Percentiles rank a stretch among this genome's conserved stretches.
Evolutionary conservation across 352 stramenopile genomes (phyloP).

Genomic region (Phytophthora hibernalis): DNA sequence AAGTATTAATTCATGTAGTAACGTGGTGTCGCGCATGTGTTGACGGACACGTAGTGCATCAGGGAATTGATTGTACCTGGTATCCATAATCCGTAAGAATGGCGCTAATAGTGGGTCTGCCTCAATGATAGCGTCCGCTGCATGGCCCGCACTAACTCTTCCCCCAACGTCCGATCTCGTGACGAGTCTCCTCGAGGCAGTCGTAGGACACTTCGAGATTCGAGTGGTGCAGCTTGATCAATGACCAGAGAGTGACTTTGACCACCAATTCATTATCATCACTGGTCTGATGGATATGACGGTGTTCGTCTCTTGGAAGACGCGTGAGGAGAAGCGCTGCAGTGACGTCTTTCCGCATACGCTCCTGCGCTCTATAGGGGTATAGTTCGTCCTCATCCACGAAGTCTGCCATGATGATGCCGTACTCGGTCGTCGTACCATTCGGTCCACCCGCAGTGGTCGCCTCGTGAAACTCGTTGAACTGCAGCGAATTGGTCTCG

Average conservation of each 20-base stretch:
- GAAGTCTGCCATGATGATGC: slow-evolving; percentile 42
- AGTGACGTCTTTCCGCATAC: slow-evolving; percentile 42
- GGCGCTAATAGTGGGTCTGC: slow-evolving; percentile 23
- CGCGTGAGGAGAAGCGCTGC: slow-evolving; percentile 36
- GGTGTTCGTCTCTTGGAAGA: slow-evolving; percentile 29
- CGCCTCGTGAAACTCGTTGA: slow-evolving; percentile 40
- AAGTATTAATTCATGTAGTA: no score
- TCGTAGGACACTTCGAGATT: slow-evolving; percentile 36
- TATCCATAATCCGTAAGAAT: slow-evolving; percentile 14
- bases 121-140: slow-evolving; percentile 28
- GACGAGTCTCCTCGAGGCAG: slow-evolving; percentile 35
- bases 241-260: slow-evolving; percentile 42
- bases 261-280: slow-evolving; percentile 36
- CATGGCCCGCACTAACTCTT: slow-evolving; percentile 45
- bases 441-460: slow-evolving; percentile 16
- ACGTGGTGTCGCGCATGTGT: slow-evolving; percentile 1
- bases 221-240: slow-evolving; percentile 47
- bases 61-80: not conserved
- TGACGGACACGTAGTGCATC: slow-evolving; percentile 12
- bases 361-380: slow-evolving; percentile 32
- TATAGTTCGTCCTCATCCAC: slow-evolving; percentile 51
- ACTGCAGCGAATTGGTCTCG: slow-evolving; percentile 51
- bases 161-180: slow-evolving; percentile 43
- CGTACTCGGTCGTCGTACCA: slow-evolving; percentile 22
- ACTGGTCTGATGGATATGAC: slow-evolving; percentile 4